Percentiles rank a stretch among this genome's conserved stretches.
Evolutionary conservation across 768 basidiomycete species (phyloP).

Genomic region (Panaeolus cyanescens): DNA sequence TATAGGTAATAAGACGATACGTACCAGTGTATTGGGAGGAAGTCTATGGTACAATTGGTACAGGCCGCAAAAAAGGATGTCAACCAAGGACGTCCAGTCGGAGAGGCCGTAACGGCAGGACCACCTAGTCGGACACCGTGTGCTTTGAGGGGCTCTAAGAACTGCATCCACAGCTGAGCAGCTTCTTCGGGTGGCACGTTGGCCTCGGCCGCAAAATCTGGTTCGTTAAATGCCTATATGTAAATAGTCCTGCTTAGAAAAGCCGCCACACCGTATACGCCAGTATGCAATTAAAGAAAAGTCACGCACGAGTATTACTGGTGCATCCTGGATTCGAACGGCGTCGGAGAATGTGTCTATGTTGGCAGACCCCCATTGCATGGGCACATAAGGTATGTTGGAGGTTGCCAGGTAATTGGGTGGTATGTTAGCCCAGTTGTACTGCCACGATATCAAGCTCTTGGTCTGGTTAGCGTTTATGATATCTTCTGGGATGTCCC

Average conservation of each 20-base stretch:
- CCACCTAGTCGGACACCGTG: slow-evolving; percentile 53
- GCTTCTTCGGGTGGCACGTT: slow-evolving; percentile 46
- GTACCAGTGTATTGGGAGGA: slow-evolving; percentile 52
- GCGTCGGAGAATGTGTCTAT: slow-evolving; percentile 39
- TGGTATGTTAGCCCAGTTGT: slow-evolving; percentile 51
- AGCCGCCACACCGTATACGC: not conserved
- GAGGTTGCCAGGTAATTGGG: slow-evolving; percentile 44
- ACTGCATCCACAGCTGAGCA: slow-evolving; percentile 58
- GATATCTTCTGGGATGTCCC: slow-evolving; percentile 42
- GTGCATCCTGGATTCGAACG: slow-evolving; percentile 47
- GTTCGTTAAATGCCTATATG: slow-evolving; percentile 45
- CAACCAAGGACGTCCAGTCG: slow-evolving; percentile 57
- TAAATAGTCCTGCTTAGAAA: not conserved
- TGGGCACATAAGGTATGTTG: slow-evolving; percentile 48
- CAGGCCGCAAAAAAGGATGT: slow-evolving; percentile 54
- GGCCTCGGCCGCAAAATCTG: slow-evolving; percentile 55
- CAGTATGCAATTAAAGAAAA: not conserved
- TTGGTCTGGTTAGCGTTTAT: slow-evolving; percentile 45
- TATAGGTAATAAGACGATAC: not conserved
- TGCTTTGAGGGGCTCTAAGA: slow-evolving; percentile 55
- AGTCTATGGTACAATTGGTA: slow-evolving; percentile 48
- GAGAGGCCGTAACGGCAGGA: slow-evolving; percentile 57
- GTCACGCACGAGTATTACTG: slow-evolving; percentile 44
- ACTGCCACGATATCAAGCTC: slow-evolving; percentile 50
- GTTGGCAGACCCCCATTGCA: slow-evolving; percentile 52